These are phyloP conservation scores for Raddia guianensis DNA, from an alignment of 176 grass and related monocot genomes.

Conservation along the genomic window DNA sequence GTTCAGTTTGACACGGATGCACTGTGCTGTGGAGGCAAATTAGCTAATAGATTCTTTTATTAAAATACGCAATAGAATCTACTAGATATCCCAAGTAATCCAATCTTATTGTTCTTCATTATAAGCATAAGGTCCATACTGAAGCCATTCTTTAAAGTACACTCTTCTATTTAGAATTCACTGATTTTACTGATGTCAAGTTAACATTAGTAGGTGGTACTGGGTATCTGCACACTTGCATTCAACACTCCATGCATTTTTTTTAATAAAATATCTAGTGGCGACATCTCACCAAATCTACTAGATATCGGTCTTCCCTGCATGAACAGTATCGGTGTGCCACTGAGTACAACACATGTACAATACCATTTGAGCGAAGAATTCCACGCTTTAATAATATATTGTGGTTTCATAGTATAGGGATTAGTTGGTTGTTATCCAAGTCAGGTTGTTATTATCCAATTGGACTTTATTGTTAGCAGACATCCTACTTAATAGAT, in stretches of 20 bases:
- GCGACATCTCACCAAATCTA: not conserved
- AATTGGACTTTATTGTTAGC: too few species aligned
- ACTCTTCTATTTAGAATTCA: not conserved
- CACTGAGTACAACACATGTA: too few species aligned
- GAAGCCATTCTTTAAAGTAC: not conserved
- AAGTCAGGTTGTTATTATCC: too few species aligned
- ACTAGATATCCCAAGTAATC: not conserved
- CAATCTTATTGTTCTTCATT: constrained; percentile 9
- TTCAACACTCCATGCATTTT: constrained; percentile 1
- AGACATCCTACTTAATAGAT: too few species aligned
- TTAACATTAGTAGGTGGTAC: too few species aligned
- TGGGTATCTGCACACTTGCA: not conserved
- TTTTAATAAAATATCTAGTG: constrained; percentile 4
- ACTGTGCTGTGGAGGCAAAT: not conserved
- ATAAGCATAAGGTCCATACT: not conserved
- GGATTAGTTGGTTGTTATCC: too few species aligned
- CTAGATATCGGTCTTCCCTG: not conserved
- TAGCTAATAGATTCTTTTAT: not conserved
- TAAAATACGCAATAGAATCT: not conserved
- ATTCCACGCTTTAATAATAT: too few species aligned
- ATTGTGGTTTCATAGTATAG: too few species aligned
- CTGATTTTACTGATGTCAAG: constrained; percentile 16
- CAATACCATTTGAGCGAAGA: too few species aligned
- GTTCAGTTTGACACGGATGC: not conserved
- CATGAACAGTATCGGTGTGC: too few species aligned